Base-by-base conservation (phyloP, 306 rosid species). In the Cucumis melo region DNA sequence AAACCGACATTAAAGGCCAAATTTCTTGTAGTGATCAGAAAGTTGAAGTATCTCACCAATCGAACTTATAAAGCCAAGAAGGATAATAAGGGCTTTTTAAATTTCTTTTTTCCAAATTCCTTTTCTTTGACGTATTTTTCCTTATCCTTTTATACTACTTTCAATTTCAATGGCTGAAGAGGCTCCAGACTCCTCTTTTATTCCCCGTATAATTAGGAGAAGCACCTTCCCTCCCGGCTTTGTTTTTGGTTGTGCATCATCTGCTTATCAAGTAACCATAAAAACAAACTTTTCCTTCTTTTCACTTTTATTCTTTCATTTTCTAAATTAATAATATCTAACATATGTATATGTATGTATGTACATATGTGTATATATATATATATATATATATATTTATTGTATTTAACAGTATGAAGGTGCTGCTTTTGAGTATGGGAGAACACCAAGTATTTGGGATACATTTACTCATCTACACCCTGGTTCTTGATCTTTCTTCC, bases 381-480 rank as follows among this genome's bases (percentile, higher is more conserved):
- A 27, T 27, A 27, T 1, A 27, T 48, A 11, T 48, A 48, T 42
- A 9, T 42, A 11, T 48, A 48, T 42, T 0, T 42, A 1, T 42
- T 8, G 5, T 42, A 2, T 44, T 44, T 44, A 0, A 44, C 11
- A 46, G 84, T 75, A 70, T 48, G 86, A 82, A 82, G 82, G 86
- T 38, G 86, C 84, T 77, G 84, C 77, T 58, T 77, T 57, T 10
- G 67, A 51, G 76, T 80, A 41, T 24, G 64, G 64, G 3, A 58
- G 13, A 58, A 17, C 17, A 12, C 64, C 32, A 58, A 58, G 34
- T 58, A 58, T 82, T 23, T 85, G 88, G 88, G 88, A 85, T 75
- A 36, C 17, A 24, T 85, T 23, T 57, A 75, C 84, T 9, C 82
- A 85, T 42, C 32, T 38, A n/a, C 50, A 82, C 54, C 78, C 86